Evolutionary conservation across 768 basidiomycete species (phyloP), one percentile per base, ranked within the genome.

Genomic region (Amanita pseudoporphyria): DNA sequence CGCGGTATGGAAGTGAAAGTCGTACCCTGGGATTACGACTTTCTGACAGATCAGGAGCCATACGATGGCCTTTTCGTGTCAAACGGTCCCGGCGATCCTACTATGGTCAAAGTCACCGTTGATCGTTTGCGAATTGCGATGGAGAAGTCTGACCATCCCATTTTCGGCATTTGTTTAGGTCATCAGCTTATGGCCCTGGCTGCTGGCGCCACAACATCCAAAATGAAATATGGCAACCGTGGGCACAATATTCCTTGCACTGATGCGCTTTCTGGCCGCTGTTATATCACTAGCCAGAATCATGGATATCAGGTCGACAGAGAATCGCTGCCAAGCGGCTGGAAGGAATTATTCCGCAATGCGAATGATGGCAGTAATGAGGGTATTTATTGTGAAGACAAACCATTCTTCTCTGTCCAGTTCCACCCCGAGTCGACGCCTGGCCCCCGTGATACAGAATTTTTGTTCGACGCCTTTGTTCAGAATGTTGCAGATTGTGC

Each of bases 171-270:
- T 61, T 98, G 96, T 70, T 81, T 99, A 32, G 96, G 96, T 32
- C 95, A 99, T 66, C 96, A 99, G 70, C 76, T 99, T 30, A 78
- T 99, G 58, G 93, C 94, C 6, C 79, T 97, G 53, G 96, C 96
- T 26, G 85, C 89, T 1, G 96, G 96, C 30, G 95, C 92, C 5
- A 78, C 74, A 54, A 98, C 96, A 5, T 90, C 89, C 32, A 99
- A 99, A 69, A 98, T 99, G 93, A 97, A 97, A 72, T 98, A 98
- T 64, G 96, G 96, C 33, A 99, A 99, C 62, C 90, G 96, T 55
- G 96, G 96, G 3, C 93, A 97, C 64, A 99, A 99, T 67, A 91
- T 99, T 62, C 96, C 96, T 3, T 98, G 95, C 64, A 98, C 90
- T 14, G 90, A 93, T 64, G 78, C 86, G 36, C 76, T 95, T 48